Evolutionary conservation across 2,329 filamentous ascomycete species (phyloP).

Genomic region (Aureobasidium sp.): DNA sequence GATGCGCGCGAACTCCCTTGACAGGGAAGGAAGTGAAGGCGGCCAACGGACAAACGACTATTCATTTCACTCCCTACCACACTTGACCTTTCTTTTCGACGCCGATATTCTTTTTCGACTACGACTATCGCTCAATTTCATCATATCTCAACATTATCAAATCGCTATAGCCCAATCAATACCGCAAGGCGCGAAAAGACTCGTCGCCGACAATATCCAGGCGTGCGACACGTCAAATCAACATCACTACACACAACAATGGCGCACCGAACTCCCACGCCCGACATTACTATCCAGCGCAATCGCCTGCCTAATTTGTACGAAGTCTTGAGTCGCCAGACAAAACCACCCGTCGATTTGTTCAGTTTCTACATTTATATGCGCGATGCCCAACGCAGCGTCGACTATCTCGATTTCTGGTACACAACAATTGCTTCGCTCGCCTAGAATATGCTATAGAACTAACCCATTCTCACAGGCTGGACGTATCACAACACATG

Average conservation of each 20-base stretch:
- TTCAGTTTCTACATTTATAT: constrained; percentile 99
- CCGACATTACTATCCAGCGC: constrained; percentile 36
- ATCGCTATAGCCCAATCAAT: not conserved
- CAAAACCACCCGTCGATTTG: constrained; percentile 89
- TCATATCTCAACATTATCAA: not conserved
- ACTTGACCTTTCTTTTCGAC: not conserved
- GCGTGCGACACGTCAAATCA: constrained; percentile 8
- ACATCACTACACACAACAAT: constrained; percentile 3
- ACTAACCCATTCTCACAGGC: constrained; percentile 52
- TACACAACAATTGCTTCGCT: constrained; percentile 35
- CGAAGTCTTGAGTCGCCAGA: constrained; percentile 88
- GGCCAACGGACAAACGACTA: constrained; percentile 10
- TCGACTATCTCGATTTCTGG: constrained; percentile 99
- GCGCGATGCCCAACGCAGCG: constrained; percentile 94
- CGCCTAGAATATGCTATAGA: not conserved
- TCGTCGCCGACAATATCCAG: not conserved
- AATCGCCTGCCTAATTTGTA: constrained; percentile 91
- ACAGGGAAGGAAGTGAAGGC: not conserved
- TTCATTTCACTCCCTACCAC: constrained; percentile 1
- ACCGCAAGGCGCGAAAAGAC: not conserved
- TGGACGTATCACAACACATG: constrained; percentile 99
- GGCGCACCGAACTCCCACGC: constrained; percentile 1
- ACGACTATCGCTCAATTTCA: not conserved
- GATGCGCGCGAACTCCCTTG: not conserved
- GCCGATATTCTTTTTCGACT: not conserved